Evolutionary conservation across 2,329 filamentous ascomycete genomes (phyloP).

Genomic region (Sphaerulina musiva): DNA sequence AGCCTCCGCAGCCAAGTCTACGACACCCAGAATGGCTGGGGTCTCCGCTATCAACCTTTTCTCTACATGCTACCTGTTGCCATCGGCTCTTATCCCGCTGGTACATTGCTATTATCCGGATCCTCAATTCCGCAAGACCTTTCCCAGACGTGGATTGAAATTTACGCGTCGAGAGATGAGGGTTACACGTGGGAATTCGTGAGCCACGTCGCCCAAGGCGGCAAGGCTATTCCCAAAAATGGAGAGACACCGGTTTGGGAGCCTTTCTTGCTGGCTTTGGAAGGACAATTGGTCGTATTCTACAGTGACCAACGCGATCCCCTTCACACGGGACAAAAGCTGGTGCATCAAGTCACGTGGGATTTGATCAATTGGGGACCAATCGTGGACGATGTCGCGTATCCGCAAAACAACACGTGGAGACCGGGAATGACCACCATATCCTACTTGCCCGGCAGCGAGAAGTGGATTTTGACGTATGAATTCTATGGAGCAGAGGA

Average conservation of each 20-base stretch:
- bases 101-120: conserved; percentile 58
- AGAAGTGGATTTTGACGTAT: conserved; percentile 58
- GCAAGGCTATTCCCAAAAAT: conserved; percentile 5
- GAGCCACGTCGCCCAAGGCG: conserved; percentile 56
- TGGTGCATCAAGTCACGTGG: conserved; percentile 56
- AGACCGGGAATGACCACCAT: conserved; percentile 65
- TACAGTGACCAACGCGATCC: conserved; percentile 66
- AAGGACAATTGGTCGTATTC: conserved; percentile 57
- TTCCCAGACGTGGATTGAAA: conserved; percentile 59
- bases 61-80: conserved; percentile 56
- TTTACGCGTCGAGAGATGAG: conserved; percentile 59
- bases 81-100: conserved; percentile 53
- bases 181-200: conserved; percentile 61
- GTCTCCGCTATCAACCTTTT: conserved; percentile 63
- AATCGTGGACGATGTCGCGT: conserved; percentile 55
- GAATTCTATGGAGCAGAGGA: conserved; percentile 51
- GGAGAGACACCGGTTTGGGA: conserved; percentile 55
- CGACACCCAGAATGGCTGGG: conserved; percentile 59
- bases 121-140: conserved; percentile 55
- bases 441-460: conserved; percentile 43
- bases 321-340: conserved; percentile 57
- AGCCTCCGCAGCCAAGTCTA: conserved; percentile 55
- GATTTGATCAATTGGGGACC: conserved; percentile 56
- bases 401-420: conserved; percentile 54
- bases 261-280: conserved; percentile 55